Evolutionary conservation across 2,329 filamentous ascomycete species (phyloP).

Genomic region (Xylariomycetidae sp.): DNA sequence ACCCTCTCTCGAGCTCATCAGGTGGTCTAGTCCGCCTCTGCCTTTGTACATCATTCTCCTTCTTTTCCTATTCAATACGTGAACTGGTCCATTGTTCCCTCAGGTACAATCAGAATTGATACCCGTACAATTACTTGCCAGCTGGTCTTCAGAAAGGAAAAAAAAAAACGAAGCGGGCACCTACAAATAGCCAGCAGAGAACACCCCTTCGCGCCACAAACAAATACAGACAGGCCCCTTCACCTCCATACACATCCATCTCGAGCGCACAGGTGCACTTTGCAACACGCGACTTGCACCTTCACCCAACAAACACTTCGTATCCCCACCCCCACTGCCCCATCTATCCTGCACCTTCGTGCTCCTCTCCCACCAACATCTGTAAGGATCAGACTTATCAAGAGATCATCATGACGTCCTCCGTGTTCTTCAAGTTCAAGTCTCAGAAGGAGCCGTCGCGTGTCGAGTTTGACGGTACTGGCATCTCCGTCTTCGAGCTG

Average conservation of each 20-base stretch:
- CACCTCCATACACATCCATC: constrained; percentile 13
- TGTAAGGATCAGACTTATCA: too few relatives aligned
- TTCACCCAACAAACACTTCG: too few relatives aligned
- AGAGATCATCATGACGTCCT: constrained; percentile 85
- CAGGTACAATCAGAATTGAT: constrained; percentile 32
- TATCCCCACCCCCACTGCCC: too few relatives aligned
- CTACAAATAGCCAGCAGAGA: constrained; percentile 17
- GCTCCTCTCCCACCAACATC: too few relatives aligned
- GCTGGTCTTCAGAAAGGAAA: constrained; percentile 24
- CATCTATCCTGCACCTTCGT: too few relatives aligned
- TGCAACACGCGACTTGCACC: too few relatives aligned
- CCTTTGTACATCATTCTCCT: constrained; percentile 29
- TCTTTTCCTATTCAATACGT: constrained; percentile 22
- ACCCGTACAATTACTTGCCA: constrained; percentile 28
- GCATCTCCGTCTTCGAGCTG: constrained; percentile 96
- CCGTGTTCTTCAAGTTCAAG: constrained; percentile 99
- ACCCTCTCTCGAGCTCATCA: constrained; percentile 21
- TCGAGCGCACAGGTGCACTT: constrained; percentile 15
- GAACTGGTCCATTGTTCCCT: constrained; percentile 25
- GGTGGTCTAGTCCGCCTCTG: constrained; percentile 23
- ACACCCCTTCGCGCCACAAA: constrained; percentile 12
- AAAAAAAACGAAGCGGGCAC: constrained; percentile 12
- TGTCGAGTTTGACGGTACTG: constrained; percentile 94
- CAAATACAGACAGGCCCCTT: constrained; percentile 14
- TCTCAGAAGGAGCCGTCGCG: constrained; percentile 92